Evolutionary conservation across 2,329 filamentous ascomycete species (phyloP).

Genomic region (Fusarium sp.): DNA sequence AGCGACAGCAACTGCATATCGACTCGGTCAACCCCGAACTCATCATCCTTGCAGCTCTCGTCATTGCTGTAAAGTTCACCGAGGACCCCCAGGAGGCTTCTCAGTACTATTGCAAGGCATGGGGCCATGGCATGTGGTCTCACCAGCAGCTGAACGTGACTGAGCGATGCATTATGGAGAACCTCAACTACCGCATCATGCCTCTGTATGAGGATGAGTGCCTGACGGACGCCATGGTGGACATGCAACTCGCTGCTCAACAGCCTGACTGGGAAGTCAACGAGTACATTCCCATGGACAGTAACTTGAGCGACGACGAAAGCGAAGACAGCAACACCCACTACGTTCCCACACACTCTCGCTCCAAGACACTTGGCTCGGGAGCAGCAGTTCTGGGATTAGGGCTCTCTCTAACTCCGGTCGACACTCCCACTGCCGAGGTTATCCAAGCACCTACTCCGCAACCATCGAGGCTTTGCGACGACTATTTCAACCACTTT

Average conservation of each 20-base stretch:
- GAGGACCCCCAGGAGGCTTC: slow-evolving; percentile 68
- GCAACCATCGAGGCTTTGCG: slow-evolving; percentile 32
- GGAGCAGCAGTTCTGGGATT: slow-evolving; percentile 40
- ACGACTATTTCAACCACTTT: slow-evolving; percentile 44
- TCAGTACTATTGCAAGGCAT: slow-evolving; percentile 62
- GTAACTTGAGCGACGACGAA: slow-evolving; percentile 45
- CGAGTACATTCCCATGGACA: slow-evolving; percentile 48
- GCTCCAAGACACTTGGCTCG: slow-evolving; percentile 51
- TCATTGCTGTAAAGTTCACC: slow-evolving; percentile 73
- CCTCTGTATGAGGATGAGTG: slow-evolving; percentile 67
- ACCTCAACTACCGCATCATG: slow-evolving; percentile 70
- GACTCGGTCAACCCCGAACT: slow-evolving; percentile 71
- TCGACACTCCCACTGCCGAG: slow-evolving; percentile 40
- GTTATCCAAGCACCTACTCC: slow-evolving; percentile 29
- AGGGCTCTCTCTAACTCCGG: slow-evolving; percentile 44
- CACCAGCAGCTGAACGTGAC: slow-evolving; percentile 71
- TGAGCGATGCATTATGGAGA: slow-evolving; percentile 72
- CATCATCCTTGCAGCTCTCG: slow-evolving; percentile 70
- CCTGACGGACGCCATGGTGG: slow-evolving; percentile 68
- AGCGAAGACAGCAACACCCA: slow-evolving; percentile 38
- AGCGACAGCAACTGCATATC: slow-evolving; percentile 62
- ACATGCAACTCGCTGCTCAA: slow-evolving; percentile 69
- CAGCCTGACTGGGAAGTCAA: slow-evolving; percentile 45
- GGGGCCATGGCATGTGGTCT: slow-evolving; percentile 68
- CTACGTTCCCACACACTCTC: slow-evolving; percentile 49